Percentiles rank a stretch among this genome's conserved stretches.
Conservation (phyloP, 352 stramenopile genomes). For the Pythium folliculosum region DNA sequence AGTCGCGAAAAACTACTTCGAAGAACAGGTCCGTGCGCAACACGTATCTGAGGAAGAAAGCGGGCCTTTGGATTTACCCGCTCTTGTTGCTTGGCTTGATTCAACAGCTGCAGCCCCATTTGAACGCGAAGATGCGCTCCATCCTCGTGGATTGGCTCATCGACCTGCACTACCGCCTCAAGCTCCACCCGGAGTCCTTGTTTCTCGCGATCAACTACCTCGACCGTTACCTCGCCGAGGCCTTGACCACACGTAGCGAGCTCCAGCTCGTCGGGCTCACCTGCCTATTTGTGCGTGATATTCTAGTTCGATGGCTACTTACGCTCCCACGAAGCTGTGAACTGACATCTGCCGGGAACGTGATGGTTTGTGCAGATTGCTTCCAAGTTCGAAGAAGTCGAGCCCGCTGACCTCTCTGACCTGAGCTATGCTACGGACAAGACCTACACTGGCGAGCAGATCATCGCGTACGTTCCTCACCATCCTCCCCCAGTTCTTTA, state of each 20-base stretch:
- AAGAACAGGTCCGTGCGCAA: conserved; percentile 12
- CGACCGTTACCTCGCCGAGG: conserved; percentile 94
- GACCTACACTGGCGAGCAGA: conserved; percentile 89
- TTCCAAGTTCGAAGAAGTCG: conserved; percentile 99
- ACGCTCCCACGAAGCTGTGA: not conserved
- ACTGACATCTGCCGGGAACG: not conserved
- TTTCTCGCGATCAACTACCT: conserved; percentile 99
- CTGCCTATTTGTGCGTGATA: conserved; percentile 80
- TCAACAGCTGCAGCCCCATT: conserved; percentile 26
- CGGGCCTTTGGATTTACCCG: not conserved
- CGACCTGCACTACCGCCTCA: conserved; percentile 99
- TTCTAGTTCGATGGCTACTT: not conserved
- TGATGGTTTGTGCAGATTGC: conserved; percentile 64
- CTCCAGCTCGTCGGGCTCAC: conserved; percentile 98
- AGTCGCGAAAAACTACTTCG: conserved; percentile 12
- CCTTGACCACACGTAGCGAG: conserved; percentile 89
- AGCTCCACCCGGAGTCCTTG: conserved; percentile 96
- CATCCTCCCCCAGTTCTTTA: not conserved
- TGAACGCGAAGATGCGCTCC: conserved; percentile 62
- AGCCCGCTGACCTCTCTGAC: conserved; percentile 96
- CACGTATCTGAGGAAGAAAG: not conserved
- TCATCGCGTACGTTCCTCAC: conserved; percentile 44
- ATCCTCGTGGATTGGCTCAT: conserved; percentile 83
- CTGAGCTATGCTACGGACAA: conserved; percentile 98
- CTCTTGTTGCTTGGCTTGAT: not conserved